Conservation (phyloP, 345 rosid species). For the Tarenaya hassleriana region DNA sequence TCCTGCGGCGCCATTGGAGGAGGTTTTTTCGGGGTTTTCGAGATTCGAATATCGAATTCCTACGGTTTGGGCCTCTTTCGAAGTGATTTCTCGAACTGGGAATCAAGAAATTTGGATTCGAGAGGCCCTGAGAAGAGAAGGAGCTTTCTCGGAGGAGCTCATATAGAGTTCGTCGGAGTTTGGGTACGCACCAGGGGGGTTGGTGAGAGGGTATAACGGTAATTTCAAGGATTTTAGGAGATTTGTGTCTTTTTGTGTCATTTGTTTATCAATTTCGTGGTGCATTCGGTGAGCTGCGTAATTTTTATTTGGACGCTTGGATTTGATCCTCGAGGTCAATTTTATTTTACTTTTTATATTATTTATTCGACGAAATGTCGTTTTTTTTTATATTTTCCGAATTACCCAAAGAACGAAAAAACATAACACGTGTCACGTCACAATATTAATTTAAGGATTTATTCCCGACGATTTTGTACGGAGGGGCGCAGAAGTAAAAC, state of each 20-base stretch:
- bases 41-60: background rate
- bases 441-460: no score
- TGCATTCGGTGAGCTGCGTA: conserved; percentile 28
- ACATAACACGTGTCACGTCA: no score
- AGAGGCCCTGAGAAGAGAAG: conserved; percentile 25
- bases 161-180: conserved; percentile 20
- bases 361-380: background rate
- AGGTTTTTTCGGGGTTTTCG: background rate
- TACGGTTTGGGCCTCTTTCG: background rate
- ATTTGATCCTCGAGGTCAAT: background rate
- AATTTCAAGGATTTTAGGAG: background rate
- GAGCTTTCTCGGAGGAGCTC: conserved; percentile 20
- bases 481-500: no score
- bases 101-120: background rate
- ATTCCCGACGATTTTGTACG: no score
- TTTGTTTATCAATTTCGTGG: background rate
- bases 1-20: conserved; percentile 21
- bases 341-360: background rate
- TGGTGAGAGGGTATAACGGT: conserved; percentile 22
- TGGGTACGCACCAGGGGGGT: conserved; percentile 11
- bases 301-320: conserved; percentile 3
- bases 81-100: conserved; percentile 18
- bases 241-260: background rate
- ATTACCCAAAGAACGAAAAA: no score
- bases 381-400: no score